Conservation (phyloP, 768 basidiomycete species). For the Pleurotus cornucopiae region DNA sequence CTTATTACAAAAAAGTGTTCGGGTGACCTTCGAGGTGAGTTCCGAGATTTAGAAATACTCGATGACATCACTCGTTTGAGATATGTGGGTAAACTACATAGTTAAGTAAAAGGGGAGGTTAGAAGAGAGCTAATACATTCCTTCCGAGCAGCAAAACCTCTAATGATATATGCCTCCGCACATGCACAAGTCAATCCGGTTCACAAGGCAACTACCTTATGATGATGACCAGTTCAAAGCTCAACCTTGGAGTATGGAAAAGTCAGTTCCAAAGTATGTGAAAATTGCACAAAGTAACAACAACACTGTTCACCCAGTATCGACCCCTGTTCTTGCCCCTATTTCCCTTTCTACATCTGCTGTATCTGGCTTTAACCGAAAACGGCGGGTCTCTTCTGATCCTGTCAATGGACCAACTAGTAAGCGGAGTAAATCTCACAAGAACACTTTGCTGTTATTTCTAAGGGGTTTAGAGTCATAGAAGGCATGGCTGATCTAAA, state of each 20-base stretch:
- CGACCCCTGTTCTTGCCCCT: too few relatives aligned
- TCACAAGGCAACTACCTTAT: constrained; percentile 10
- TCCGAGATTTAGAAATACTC: constrained; percentile 16
- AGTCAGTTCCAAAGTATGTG: neutral
- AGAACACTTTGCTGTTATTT: too few relatives aligned
- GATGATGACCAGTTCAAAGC: neutral
- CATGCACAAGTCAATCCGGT: neutral
- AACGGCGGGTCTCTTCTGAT: too few relatives aligned
- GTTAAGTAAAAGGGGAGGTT: neutral
- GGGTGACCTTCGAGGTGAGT: constrained; percentile 17
- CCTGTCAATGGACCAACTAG: too few relatives aligned
- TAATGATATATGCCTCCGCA: constrained; percentile 5
- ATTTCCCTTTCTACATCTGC: too few relatives aligned
- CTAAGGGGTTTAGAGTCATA: too few relatives aligned
- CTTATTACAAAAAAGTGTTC: constrained; percentile 20
- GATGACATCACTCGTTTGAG: constrained; percentile 17
- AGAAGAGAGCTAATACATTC: constrained; percentile 1
- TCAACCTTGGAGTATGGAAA: neutral
- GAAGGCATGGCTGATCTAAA: too few relatives aligned
- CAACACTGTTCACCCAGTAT: too few relatives aligned
- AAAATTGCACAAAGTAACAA: too few relatives aligned
- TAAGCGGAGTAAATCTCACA: too few relatives aligned
- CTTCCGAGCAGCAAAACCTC: constrained; percentile 1
- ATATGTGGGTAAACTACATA: constrained; percentile 6
- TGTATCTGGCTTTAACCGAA: too few relatives aligned